Conservation (phyloP, 2,329 filamentous ascomycete species). For the Talaromyces piceae region DNA sequence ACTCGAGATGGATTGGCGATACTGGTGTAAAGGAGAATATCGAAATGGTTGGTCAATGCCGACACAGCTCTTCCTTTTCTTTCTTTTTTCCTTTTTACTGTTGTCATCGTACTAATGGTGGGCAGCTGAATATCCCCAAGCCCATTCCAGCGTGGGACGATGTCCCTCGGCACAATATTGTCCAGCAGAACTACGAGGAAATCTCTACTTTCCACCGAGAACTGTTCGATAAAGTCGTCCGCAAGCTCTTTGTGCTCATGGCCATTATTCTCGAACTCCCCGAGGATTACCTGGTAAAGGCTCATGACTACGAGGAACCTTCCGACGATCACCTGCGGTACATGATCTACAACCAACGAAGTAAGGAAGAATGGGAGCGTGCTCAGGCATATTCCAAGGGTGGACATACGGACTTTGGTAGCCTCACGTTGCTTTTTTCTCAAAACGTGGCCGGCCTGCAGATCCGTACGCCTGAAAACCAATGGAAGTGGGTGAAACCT, state of each 20-base stretch:
- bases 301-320: slow-evolving; percentile 50
- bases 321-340: slow-evolving; percentile 54
- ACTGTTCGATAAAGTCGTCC: slow-evolving; percentile 21
- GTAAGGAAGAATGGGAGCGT: slow-evolving; percentile 38
- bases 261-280: slow-evolving; percentile 49
- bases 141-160: slow-evolving; percentile 20
- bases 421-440: slow-evolving; percentile 49
- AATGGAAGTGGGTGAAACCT: slow-evolving; percentile 45
- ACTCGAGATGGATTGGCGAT: slow-evolving; percentile 28
- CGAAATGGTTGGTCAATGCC: slow-evolving; percentile 21
- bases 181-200: slow-evolving; percentile 19
- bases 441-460: slow-evolving; percentile 52
- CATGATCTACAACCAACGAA: slow-evolving; percentile 50
- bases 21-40: slow-evolving; percentile 32
- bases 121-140: slow-evolving; percentile 26
- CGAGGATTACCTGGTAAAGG: slow-evolving; percentile 47
- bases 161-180: slow-evolving; percentile 22
- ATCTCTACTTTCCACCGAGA: slow-evolving; percentile 22
- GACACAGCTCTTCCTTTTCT: no score
- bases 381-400: slow-evolving; percentile 27
- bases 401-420: slow-evolving; percentile 50
- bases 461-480: slow-evolving; percentile 38
- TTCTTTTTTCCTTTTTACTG: no score
- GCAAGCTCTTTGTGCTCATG: slow-evolving; percentile 15
- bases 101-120: background rate